Base-by-base conservation (phyloP, 2,329 filamentous ascomycete species). In the Aspergillus pseudoglaucus region DNA sequence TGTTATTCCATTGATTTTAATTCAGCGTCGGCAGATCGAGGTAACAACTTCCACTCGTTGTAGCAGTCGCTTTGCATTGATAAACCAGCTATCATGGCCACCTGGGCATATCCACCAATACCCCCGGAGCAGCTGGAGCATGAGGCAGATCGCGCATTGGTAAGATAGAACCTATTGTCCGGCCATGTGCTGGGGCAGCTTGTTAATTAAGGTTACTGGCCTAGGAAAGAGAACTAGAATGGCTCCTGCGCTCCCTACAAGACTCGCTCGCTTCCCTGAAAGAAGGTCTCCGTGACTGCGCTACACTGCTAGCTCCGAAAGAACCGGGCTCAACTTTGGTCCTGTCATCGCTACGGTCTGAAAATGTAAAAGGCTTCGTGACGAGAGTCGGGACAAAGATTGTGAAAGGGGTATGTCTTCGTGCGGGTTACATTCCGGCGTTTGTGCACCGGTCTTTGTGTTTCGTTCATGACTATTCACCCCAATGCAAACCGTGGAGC, bases 381-480 rank as follows among this genome's bases (percentile, higher is more conserved):
- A 97, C 91, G 1, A 82, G 93, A 46, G 82, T 95, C 32, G 93
- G 93, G 35, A 88, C 88, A n/a, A 83, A 86, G 45, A 85, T 98
- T 54, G 85, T 95, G 53, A 95, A 95, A 67, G 91, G 90, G 56
- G 88, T 90, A 75, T 59, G 84, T 77, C 41, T 38, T 43, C 25
- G 7, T 15, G 8, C 8, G 25, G 47, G 23, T 41, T 33, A 35
- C 44, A 25, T 27, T 33, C 10, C 12, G 25, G 25, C 9, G 10
- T 10, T 30, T 30, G 25, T 30, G 25, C 25, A 12, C 12, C 25
- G 25, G 25, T 10, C 10, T 30, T 4, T 10, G 10, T 12, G 10
- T 30, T 25, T 30, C 33, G n/a, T 4, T 17, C n/a, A 17, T n/a
- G 9, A 30, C 10, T 30, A 10, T 10, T 30, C 33, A 14, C 3